These are phyloP conservation scores for Ceratobasidium sp. DNA, from an alignment of 1,284 basidiomycete genomes.

Conservation along the genomic window DNA sequence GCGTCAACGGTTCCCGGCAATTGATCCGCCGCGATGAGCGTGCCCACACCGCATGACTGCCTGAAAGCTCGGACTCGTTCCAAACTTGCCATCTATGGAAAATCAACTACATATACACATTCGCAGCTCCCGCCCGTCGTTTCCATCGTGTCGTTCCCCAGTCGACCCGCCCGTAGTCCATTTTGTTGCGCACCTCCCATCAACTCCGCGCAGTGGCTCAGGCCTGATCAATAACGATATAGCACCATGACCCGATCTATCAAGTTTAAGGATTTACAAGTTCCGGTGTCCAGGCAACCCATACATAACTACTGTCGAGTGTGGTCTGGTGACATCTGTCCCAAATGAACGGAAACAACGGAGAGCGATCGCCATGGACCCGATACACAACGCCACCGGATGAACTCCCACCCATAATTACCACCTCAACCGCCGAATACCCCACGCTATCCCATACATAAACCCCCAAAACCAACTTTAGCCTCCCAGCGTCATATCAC, in stretches of 20 bases:
- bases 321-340: neutral
- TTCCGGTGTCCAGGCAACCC: conserved; percentile 3
- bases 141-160: no score
- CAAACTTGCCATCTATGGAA: neutral
- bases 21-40: conserved; percentile 9
- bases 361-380: neutral
- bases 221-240: conserved; percentile 14
- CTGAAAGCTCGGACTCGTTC: neutral
- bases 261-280: neutral
- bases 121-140: no score
- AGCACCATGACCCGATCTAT: neutral
- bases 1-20: conserved; percentile 7
- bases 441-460: neutral
- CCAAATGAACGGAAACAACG: conserved; percentile 27
- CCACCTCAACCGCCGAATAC: neutral
- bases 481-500: neutral
- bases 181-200: neutral
- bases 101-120: neutral
- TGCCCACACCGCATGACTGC: neutral
- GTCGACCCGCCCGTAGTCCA: no score
- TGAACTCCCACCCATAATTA: neutral
- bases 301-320: no score
- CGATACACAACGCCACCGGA: conserved; percentile 11
- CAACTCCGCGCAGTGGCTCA: neutral
- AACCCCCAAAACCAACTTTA: no score